A percentile compares a stretch with the other conserved stretches of the same genome.
phyloP scores from a whole-genome alignment of 2,329 filamentous ascomycete genomes.

The Tolypocladium ovalisporum region DNA sequence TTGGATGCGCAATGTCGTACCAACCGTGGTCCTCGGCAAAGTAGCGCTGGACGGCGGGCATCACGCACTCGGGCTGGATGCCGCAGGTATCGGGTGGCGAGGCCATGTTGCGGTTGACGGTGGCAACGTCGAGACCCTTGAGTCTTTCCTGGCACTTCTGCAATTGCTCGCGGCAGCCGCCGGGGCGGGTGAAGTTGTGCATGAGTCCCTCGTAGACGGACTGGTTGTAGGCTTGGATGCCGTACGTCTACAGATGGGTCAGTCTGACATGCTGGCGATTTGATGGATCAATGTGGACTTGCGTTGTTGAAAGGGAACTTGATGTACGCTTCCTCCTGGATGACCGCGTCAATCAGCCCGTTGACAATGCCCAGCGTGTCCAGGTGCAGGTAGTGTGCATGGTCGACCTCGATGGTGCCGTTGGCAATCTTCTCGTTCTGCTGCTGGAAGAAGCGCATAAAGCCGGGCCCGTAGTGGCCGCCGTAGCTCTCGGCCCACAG shows the following conservation, averaged over 20 bases:
- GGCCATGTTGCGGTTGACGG: conserved; percentile 20
- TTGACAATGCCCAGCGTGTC: conserved; percentile 59
- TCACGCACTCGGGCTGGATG: conserved; percentile 38
- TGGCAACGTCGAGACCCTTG: conserved; percentile 39
- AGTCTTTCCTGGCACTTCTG: conserved; percentile 36
- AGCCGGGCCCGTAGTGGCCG: conserved; percentile 57
- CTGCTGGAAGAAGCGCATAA: conserved; percentile 44
- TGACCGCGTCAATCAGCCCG: conserved; percentile 53
- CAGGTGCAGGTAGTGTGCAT: conserved; percentile 40
- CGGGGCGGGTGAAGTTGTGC: conserved; percentile 17
- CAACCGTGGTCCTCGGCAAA: conserved; percentile 38
- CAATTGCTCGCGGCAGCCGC: conserved; percentile 45
- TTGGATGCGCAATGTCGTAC: conserved; percentile 49
- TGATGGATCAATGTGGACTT: background rate
- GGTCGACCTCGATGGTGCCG: conserved; percentile 21
- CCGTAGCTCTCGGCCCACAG: conserved; percentile 61
- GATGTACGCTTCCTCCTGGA: conserved; percentile 47
- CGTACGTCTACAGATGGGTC: conserved; percentile 32
- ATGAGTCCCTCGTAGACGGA: conserved; percentile 20
- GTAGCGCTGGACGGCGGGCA: conserved; percentile 45
- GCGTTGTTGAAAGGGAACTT: conserved; percentile 51
- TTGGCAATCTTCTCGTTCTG: conserved; percentile 44
- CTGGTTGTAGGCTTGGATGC: conserved; percentile 44
- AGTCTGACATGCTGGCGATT: conserved; percentile 1
- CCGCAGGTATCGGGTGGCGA: conserved; percentile 26